Percentiles rank a stretch among this genome's conserved stretches.
These are phyloP conservation scores for Trametes meyenii DNA, from an alignment of 768 basidiomycete genomes.

Conservation along the genomic window DNA sequence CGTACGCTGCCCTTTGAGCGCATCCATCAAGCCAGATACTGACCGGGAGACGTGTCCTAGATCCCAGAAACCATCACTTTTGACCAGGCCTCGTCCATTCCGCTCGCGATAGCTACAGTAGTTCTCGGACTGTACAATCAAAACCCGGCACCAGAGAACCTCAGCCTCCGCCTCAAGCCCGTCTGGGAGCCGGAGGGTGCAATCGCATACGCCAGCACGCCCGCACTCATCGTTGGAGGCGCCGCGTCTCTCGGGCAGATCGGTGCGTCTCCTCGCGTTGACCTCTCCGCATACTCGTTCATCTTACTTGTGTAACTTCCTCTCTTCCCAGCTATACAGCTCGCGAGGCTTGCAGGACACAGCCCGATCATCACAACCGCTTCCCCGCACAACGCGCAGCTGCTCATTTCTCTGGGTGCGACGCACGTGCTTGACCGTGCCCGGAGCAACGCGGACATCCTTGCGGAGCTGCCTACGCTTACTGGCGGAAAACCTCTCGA, in stretches of 20 bases:
- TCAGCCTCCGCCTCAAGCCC: constrained; percentile 12
- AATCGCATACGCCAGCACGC: not conserved
- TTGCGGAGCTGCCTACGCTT: constrained; percentile 5
- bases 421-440: constrained; percentile 32
- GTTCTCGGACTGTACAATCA: not conserved
- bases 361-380: constrained; percentile 33
- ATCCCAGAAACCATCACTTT: constrained; percentile 34
- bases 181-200: constrained; percentile 10
- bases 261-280: not conserved
- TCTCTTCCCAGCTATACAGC: constrained; percentile 24
- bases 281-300: no score
- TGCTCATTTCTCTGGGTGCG: constrained; percentile 29
- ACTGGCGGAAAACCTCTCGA: constrained; percentile 2
- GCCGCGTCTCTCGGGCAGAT: constrained; percentile 5
- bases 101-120: constrained; percentile 27
- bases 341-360: constrained; percentile 28
- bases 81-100: constrained; percentile 36
- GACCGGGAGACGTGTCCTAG: not conserved
- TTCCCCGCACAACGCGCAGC: constrained; percentile 24
- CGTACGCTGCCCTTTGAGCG: not conserved
- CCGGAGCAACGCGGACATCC: constrained; percentile 3
- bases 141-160: not conserved
- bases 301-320: not conserved
- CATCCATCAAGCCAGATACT: not conserved
- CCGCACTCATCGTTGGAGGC: constrained; percentile 12